A percentile compares a stretch with the other conserved stretches of the same genome.
Evolutionary conservation across 306 rosid species (phyloP).

Genomic region (Cercis canadensis): DNA sequence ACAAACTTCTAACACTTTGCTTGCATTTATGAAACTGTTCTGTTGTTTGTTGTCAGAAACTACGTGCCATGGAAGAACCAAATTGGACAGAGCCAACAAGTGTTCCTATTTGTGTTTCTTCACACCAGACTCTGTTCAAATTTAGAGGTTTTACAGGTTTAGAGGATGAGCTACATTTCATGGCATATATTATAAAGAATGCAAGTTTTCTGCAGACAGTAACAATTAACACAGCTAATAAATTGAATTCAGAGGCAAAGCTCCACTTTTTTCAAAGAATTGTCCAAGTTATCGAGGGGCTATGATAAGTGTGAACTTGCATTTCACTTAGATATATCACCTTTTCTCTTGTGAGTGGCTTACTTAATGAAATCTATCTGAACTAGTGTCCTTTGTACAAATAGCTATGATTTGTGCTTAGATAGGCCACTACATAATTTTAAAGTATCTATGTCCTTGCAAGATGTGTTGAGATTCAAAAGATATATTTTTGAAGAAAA

Average conservation of each 20-base stretch:
- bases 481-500: no score
- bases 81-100: not conserved
- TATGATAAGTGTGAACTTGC: not conserved
- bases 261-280: not conserved
- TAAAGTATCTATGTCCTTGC: no score
- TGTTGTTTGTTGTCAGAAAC: not conserved
- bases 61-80: not conserved
- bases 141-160: not conserved
- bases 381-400: no score
- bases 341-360: no score
- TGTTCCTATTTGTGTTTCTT: no score
- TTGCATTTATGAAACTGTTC: no score
- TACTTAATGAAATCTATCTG: no score
- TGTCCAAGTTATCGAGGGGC: not conserved
- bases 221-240: not conserved
- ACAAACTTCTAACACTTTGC: no score
- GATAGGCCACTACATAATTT: no score
- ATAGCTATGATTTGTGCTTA: no score
- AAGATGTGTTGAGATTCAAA: no score
- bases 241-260: not conserved
- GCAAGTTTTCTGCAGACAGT: not conserved
- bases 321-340: no score
- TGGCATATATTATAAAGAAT: not conserved
- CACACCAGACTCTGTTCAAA: not conserved
- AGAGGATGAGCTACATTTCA: not conserved